A percentile compares a stretch with the other conserved stretches of the same genome.
phyloP scores from a whole-genome alignment of 108 stramenopile genomes.

The Chaetoceros muelleri region DNA sequence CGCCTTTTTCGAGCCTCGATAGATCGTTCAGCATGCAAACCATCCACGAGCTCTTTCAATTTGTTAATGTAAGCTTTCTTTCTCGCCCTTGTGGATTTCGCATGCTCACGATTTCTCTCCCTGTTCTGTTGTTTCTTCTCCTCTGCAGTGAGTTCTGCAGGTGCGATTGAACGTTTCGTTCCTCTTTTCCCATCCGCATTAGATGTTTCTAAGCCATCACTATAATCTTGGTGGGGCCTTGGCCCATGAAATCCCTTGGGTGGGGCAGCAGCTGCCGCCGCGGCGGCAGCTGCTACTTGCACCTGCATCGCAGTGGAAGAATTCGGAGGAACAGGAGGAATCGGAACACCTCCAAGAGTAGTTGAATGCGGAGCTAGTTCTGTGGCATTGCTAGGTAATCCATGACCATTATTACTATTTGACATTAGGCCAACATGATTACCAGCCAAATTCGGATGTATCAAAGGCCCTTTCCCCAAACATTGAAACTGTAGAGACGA shows the following conservation, averaged over 20 bases:
- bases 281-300: slow-evolving; percentile 26
- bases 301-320: slow-evolving; percentile 15
- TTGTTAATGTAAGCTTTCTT: slow-evolving; percentile 93
- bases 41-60: slow-evolving; percentile 84
- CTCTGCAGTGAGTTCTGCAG: slow-evolving; percentile 21
- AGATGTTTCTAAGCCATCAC: neutral
- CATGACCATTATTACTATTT: too few species aligned
- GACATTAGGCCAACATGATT: too few species aligned
- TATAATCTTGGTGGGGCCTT: neutral
- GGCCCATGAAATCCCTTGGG: slow-evolving; percentile 2
- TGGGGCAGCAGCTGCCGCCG: slow-evolving; percentile 23
- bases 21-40: slow-evolving; percentile 61
- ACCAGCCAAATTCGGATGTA: too few species aligned
- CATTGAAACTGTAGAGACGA: too few species aligned
- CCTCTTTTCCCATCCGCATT: neutral
- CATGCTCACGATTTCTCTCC: slow-evolving; percentile 92
- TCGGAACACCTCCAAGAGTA: slow-evolving; percentile 6
- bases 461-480: too few species aligned
- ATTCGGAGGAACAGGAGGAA: slow-evolving; percentile 10
- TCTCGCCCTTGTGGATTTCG: slow-evolving; percentile 84
- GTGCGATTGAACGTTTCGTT: slow-evolving; percentile 10
- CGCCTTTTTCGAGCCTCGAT: slow-evolving; percentile 71
- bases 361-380: too few species aligned
- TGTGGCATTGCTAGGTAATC: too few species aligned
- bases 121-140: slow-evolving; percentile 67